Base-by-base conservation (phyloP, 2,329 filamentous ascomycete genomes). In the Fusarium floridanum region DNA sequence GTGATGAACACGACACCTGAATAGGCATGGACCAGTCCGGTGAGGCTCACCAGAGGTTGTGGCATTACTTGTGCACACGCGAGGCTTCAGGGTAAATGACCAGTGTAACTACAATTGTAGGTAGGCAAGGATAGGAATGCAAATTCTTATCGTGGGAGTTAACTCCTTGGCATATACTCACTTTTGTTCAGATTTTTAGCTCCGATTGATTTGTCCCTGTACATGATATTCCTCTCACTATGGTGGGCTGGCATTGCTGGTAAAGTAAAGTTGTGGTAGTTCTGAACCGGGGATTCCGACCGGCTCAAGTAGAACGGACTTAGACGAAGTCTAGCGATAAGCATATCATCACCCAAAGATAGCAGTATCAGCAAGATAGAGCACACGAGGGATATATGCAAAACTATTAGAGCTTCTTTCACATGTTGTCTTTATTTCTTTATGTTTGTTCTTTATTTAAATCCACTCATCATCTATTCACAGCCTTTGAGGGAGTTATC, bases 21-120 rank as follows among this genome's bases (percentile, higher is more conserved):
- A 72, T 45, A 63, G 62, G 56, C 41, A 73, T 64, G 61, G 48
- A 36, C 22, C 50, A 32, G 29, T 57, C 24, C 37, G 39, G 34
- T 17, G 61, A 72, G 70, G 61, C 61, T 72, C 24, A 59, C 48
- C 29, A 48, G 64, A 20, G 27, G 17, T 16, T 36, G 24, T 39
- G 39, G 48, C 37, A 45, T 45, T 64, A 59, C 43, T 41, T 64
- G n/a, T 62, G 60, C 32, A 48, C 43, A 22, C 10, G 17, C 27
- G 50, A 55, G 50, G 17, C 27, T 55, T 55, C 50, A 34, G 50
- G 50, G 50, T 55, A 55, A 20, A n/a, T n/a, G 17, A 55, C 11
- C 50, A 32, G 27, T 34, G 17, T n/a, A 55, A 10, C 17, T 29
- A 17, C 27, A 32, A 20, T 32, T 32, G 17, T 20, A 8, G 17